Conservation (phyloP, 371 early-diverging fungal species). For the Rhizopus sp. region DNA sequence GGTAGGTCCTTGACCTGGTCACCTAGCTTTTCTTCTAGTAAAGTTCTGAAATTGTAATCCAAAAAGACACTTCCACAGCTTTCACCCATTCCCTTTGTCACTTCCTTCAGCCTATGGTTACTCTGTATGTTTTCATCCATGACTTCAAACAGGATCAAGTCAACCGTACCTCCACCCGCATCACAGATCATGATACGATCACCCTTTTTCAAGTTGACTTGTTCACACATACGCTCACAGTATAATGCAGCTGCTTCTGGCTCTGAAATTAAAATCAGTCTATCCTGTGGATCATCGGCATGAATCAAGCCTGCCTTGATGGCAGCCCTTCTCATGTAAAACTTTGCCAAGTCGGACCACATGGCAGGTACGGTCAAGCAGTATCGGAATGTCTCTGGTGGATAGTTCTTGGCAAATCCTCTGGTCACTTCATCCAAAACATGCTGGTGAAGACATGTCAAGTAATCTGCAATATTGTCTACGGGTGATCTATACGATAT, state of each 20-base stretch:
- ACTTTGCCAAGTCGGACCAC: conserved; percentile 57
- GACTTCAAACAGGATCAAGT: conserved; percentile 54
- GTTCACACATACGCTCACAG: conserved; percentile 55
- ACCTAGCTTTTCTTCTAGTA: conserved; percentile 48
- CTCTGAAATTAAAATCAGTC: conserved; percentile 57
- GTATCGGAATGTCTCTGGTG: conserved; percentile 42
- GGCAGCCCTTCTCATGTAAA: conserved; percentile 58
- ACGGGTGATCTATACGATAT: conserved; percentile 27
- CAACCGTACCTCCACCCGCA: conserved; percentile 68
- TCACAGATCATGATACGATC: conserved; percentile 65
- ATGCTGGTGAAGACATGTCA: conserved; percentile 38
- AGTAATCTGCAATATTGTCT: conserved; percentile 42
- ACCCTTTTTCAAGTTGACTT: conserved; percentile 48
- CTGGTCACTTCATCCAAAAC: conserved; percentile 41
- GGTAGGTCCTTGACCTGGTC: conserved; percentile 36
- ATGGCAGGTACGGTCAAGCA: conserved; percentile 54
- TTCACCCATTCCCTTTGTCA: conserved; percentile 64
- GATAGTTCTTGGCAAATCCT: conserved; percentile 50
- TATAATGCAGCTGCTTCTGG: conserved; percentile 66
- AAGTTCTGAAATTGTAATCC: conserved; percentile 46
- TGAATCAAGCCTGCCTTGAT: conserved; percentile 51
- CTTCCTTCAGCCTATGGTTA: conserved; percentile 46
- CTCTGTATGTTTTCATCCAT: conserved; percentile 24
- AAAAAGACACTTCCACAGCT: conserved; percentile 61
- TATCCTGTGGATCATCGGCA: conserved; percentile 51